Evolutionary conservation across 2,329 filamentous ascomycete genomes (phyloP), one percentile per base, ranked within the genome.

Genomic region (Fusarium vanettenii): DNA sequence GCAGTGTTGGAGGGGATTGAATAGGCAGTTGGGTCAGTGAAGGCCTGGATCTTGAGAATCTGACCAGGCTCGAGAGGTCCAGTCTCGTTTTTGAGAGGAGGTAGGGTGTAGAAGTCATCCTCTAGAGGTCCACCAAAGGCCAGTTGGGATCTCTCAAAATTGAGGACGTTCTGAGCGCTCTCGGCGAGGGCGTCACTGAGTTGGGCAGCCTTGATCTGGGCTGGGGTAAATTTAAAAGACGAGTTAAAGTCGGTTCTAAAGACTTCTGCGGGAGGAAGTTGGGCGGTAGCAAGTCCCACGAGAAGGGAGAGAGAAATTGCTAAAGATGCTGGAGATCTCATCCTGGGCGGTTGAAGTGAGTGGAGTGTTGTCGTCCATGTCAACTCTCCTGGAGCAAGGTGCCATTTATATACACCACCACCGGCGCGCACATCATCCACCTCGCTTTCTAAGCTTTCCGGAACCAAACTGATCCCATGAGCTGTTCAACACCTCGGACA

Each of bases 1-100:
- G 86, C 80, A 2, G 83, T 77, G n/a, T 77, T 79, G 0, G 85
- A 80, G 0, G 87, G 82, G 3, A 87, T 66, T 2, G 83, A 83
- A 76, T 85, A 88, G 5, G 74, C 64, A 0, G 78, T 74, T 1
- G 80, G 79, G 69, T 85, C 81, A 6, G 85, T 86, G 70, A 78
- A 68, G 8, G 79, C 60, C 70, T 88, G 83, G 20, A 86, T 75
- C 63, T 83, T 84, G 27, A 88, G 76, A 11, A 87, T 70, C 1
- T 79, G 75, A 6, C 86, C 86, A 5, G 5, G 84, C 80, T 4
- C 72, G 56, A 10, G 78, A 69, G 13, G 52, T n/a, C 60, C 43
- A 1, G 60, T 22, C 39, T 63, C 6, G 75, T 68, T 31, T 68
- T 64, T 65, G 66, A 60, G 2, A 77, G 79, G 18, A 83, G 81